phyloP scores from a whole-genome alignment of 495 filamentous ascomycete species.

The Xylaria intraflava region DNA sequence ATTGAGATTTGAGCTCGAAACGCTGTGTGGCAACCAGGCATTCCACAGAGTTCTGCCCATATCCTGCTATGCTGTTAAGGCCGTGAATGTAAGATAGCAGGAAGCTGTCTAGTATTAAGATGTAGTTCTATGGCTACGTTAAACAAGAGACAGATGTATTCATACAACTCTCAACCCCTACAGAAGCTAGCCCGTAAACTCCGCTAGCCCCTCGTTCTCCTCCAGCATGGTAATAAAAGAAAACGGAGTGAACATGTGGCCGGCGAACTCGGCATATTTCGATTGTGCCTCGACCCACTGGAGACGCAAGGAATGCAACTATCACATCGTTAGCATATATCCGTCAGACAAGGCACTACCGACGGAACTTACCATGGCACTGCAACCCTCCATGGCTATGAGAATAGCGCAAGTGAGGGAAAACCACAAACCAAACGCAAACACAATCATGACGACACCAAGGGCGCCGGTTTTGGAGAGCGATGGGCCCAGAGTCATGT shows the following conservation, averaged over 20 bases:
- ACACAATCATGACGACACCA: slow-evolving; percentile 72
- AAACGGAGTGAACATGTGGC: slow-evolving; percentile 86
- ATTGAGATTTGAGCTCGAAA: too few relatives aligned
- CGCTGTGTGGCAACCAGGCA: too few relatives aligned
- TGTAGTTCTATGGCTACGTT: slow-evolving; percentile 21
- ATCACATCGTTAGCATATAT: not conserved
- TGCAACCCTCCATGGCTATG: slow-evolving; percentile 49
- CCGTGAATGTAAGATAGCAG: too few relatives aligned
- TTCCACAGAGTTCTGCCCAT: too few relatives aligned
- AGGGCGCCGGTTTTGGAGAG: slow-evolving; percentile 58
- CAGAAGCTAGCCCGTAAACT: slow-evolving; percentile 34
- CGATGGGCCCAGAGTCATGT: slow-evolving; percentile 80
- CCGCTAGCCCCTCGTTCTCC: slow-evolving; percentile 58
- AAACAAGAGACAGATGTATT: slow-evolving; percentile 22
- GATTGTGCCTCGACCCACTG: slow-evolving; percentile 99
- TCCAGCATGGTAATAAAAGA: slow-evolving; percentile 83
- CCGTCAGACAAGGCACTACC: not conserved
- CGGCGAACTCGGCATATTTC: slow-evolving; percentile 97
- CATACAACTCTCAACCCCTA: slow-evolving; percentile 13
- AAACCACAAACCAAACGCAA: slow-evolving; percentile 84
- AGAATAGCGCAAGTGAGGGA: slow-evolving; percentile 71
- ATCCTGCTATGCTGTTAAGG: too few relatives aligned
- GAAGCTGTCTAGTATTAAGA: not conserved
- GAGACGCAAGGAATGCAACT: slow-evolving; percentile 83
- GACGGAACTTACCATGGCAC: slow-evolving; percentile 39